These are phyloP conservation scores for Actinidia polygama DNA, from an alignment of 179 eudicot species.

Conservation along the genomic window DNA sequence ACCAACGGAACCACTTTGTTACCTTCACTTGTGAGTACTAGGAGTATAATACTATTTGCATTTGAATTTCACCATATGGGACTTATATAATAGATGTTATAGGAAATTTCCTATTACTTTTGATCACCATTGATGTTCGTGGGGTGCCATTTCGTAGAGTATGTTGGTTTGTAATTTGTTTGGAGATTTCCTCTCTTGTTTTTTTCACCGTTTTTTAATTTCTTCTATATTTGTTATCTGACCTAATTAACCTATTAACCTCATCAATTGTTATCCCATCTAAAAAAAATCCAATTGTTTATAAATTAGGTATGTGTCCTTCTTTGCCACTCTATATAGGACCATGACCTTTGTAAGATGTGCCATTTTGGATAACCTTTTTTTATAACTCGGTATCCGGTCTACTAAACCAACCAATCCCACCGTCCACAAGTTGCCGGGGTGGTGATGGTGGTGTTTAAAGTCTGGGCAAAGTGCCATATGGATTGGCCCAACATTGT, in stretches of 20 bases:
- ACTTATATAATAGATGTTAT: background rate
- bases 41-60: background rate
- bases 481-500: too few species aligned
- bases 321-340: background rate
- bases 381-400: background rate
- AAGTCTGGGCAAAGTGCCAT: too few species aligned
- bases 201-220: background rate
- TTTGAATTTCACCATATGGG: background rate
- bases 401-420: too few species aligned
- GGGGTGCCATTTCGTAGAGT: background rate
- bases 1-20: slow-evolving; percentile 75
- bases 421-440: too few species aligned
- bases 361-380: background rate
- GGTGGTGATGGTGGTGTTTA: too few species aligned
- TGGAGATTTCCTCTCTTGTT: background rate
- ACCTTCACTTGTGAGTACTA: slow-evolving; percentile 51
- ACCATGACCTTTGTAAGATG: background rate
- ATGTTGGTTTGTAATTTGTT: background rate
- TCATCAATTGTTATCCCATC: background rate
- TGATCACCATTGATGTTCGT: background rate
- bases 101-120: too few species aligned
- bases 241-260: background rate
- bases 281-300: background rate
- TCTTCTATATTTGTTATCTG: slow-evolving; percentile 5
- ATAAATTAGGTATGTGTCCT: background rate